Evolutionary conservation across 2,329 filamentous ascomycete species (phyloP).

Genomic region (Anthostomella pinea): DNA sequence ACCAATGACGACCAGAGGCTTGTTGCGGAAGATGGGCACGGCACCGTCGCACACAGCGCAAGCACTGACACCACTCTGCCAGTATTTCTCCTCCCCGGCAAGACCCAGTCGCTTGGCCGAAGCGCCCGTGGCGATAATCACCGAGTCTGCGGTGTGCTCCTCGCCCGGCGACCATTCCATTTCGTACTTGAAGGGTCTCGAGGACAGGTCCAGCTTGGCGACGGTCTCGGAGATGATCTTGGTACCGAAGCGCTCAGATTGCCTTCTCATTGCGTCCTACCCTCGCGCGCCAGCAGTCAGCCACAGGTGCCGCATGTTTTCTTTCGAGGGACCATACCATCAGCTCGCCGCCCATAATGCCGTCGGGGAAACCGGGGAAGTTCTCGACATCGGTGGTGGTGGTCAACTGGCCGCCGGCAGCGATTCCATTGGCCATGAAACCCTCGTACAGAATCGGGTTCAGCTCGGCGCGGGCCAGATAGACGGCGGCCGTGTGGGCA

Average conservation of each 20-base stretch:
- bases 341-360: constrained; percentile 80
- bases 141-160: constrained; percentile 81
- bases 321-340: constrained; percentile 70
- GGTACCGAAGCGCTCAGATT: constrained; percentile 90
- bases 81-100: constrained; percentile 88
- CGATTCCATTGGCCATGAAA: constrained; percentile 95
- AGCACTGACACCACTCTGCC: constrained; percentile 94
- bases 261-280: constrained; percentile 83
- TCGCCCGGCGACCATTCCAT: constrained; percentile 83
- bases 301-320: too few relatives aligned
- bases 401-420: constrained; percentile 92
- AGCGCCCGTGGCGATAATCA: constrained; percentile 94
- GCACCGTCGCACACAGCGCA: constrained; percentile 98
- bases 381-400: constrained; percentile 99
- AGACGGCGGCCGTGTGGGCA: constrained; percentile 95
- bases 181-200: constrained; percentile 88
- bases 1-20: constrained; percentile 92
- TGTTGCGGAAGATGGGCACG: constrained; percentile 95
- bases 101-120: constrained; percentile 83
- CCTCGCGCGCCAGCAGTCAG: not conserved
- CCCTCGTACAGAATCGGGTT: constrained; percentile 96
- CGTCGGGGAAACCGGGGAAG: constrained; percentile 90
- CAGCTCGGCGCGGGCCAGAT: constrained; percentile 90
- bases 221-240: constrained; percentile 92
- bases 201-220: constrained; percentile 77